Conservation (phyloP, 352 stramenopile genomes). For the Pythium dissotocum region DNA sequence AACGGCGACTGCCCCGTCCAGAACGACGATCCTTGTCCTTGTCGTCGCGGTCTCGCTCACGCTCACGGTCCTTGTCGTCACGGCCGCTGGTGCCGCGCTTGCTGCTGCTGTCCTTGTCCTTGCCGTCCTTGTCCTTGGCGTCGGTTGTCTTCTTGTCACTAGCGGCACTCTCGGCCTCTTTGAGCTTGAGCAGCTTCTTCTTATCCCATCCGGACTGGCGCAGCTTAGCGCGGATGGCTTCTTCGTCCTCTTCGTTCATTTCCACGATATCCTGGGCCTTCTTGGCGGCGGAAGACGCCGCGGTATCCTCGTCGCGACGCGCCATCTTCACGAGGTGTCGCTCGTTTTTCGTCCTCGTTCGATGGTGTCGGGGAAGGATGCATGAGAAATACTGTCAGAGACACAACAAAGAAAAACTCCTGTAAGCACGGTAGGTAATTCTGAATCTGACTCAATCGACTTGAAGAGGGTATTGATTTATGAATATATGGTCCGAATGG, state of each 20-base stretch:
- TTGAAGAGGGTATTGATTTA: not conserved
- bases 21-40: constrained; percentile 11
- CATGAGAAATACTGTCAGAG: not conserved
- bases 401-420: constrained; percentile 9
- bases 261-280: constrained; percentile 6
- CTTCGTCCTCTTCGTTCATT: constrained; percentile 50
- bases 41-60: constrained; percentile 15
- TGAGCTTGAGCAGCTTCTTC: constrained; percentile 31
- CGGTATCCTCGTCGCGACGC: not conserved
- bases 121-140: constrained; percentile 21
- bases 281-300: not conserved
- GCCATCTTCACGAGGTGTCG: constrained; percentile 10
- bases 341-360: constrained; percentile 4
- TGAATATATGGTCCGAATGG: not conserved
- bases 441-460: not conserved
- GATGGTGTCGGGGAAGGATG: not conserved
- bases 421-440: not conserved
- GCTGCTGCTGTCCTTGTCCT: constrained; percentile 23
- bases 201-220: constrained; percentile 75
- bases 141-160: not conserved
- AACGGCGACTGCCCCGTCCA: constrained; percentile 27
- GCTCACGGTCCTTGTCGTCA: constrained; percentile 13
- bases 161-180: constrained; percentile 18
- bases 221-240: constrained; percentile 72
- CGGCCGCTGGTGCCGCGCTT: constrained; percentile 10